A percentile compares a stretch with the other conserved stretches of the same genome.
phyloP scores from a whole-genome alignment of 306 rosid species.

The Castanopsis chinensis region DNA sequence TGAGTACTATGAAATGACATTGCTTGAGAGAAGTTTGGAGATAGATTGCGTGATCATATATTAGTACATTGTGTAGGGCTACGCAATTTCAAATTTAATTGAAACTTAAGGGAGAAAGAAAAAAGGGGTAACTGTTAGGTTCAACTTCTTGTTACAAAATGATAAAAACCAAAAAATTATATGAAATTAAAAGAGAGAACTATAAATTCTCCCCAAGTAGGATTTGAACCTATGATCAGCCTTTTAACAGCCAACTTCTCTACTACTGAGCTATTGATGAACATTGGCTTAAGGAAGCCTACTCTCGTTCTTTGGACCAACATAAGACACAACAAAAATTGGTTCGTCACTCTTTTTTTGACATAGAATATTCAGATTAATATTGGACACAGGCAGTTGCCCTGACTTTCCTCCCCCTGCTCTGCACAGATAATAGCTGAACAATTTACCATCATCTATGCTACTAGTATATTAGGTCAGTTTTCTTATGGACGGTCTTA shows the following conservation, averaged over 20 bases:
- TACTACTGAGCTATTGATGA: no score
- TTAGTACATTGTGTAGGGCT: neutral
- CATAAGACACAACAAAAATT: no score
- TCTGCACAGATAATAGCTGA: neutral
- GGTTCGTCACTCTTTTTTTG: no score
- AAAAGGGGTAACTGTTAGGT: neutral
- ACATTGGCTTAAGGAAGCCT: no score
- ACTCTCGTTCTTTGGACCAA: no score
- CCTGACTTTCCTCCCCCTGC: neutral
- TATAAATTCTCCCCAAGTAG: no score
- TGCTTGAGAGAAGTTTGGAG: neutral
- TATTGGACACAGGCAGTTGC: neutral
- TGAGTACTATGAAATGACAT: neutral
- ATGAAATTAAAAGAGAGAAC: no score
- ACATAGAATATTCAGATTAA: neutral
- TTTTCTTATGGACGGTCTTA: neutral
- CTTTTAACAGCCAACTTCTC: no score
- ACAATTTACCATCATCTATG: neutral
- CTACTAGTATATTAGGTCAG: neutral
- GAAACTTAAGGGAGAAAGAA: neutral
- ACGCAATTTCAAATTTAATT: neutral
- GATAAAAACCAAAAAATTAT: neutral
- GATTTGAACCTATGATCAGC: no score
- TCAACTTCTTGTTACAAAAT: neutral
- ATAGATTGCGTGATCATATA: neutral